Conservation (phyloP, 2,329 filamentous ascomycete species). For the Aspergillus bombycis region DNA sequence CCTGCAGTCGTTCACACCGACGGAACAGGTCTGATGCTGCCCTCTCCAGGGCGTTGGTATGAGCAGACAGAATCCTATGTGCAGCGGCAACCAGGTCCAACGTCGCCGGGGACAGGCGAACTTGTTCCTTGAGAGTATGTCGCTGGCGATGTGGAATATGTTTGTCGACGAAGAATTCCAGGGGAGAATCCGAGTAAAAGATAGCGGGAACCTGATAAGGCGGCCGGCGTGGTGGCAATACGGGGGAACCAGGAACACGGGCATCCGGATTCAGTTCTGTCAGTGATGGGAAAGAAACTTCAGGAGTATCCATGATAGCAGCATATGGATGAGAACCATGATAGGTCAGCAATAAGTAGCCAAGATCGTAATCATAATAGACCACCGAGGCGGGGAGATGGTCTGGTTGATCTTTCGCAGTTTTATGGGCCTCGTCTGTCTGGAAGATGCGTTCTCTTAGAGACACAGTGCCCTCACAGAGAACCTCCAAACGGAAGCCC, state of each 20-base stretch:
- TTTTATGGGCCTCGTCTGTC: conserved; percentile 32
- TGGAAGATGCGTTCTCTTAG: conserved; percentile 53
- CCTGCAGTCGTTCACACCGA: conserved; percentile 52
- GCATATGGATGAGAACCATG: conserved; percentile 53
- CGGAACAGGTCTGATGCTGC: conserved; percentile 57
- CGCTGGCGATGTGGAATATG: conserved; percentile 47
- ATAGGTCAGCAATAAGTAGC: conserved; percentile 60
- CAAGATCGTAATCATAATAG: conserved; percentile 59
- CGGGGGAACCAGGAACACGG: conserved; percentile 25
- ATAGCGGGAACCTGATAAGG: conserved; percentile 48
- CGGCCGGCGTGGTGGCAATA: conserved; percentile 39
- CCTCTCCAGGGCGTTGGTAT: conserved; percentile 50
- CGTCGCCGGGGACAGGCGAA: conserved; percentile 52
- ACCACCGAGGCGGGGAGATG: conserved; percentile 54
- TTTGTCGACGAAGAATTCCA: conserved; percentile 47
- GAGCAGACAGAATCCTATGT: conserved; percentile 50
- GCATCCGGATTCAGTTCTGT: conserved; percentile 30
- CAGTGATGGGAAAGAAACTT: conserved; percentile 32
- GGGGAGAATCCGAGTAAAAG: conserved; percentile 42
- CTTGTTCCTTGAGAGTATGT: conserved; percentile 47
- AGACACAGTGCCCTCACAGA: conserved; percentile 57
- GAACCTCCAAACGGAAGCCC: conserved; percentile 58
- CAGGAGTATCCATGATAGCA: conserved; percentile 55
- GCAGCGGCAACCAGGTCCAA: conserved; percentile 52
- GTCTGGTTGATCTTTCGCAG: conserved; percentile 27